Percentiles rank a stretch among this genome's conserved stretches.
These are phyloP conservation scores for Neonectria hederae DNA, from an alignment of 2,329 filamentous ascomycete species.

Conservation along the genomic window DNA sequence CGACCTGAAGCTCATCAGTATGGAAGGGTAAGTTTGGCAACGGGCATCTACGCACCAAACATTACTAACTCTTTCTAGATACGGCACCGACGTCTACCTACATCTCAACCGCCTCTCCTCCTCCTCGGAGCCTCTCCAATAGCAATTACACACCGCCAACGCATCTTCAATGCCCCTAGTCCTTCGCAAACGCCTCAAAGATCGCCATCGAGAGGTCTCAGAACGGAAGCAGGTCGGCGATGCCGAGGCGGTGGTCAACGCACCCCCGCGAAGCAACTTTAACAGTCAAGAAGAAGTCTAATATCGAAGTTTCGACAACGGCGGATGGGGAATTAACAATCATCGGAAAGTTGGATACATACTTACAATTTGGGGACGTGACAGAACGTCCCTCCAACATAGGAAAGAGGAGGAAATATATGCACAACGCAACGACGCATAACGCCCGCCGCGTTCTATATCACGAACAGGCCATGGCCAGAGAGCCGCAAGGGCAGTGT, in stretches of 20 bases:
- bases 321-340: not conserved
- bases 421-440: conserved; percentile 6
- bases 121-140: conserved; percentile 96
- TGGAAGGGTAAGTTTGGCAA: conserved; percentile 84
- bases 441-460: conserved; percentile 15
- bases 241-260: conserved; percentile 78
- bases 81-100: conserved; percentile 98
- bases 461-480: not conserved
- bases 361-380: not conserved
- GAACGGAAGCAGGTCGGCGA: conserved; percentile 93
- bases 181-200: conserved; percentile 73
- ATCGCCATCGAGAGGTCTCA: conserved; percentile 72
- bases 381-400: not conserved
- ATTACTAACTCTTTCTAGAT: conserved; percentile 63
- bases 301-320: conserved; percentile 31
- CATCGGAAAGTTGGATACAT: not conserved
- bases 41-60: conserved; percentile 6
- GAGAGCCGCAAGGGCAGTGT: conserved; percentile 6
- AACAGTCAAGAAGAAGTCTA: conserved; percentile 43
- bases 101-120: conserved; percentile 96
- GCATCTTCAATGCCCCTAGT: conserved; percentile 47
- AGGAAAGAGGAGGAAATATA: not conserved
- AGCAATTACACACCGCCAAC: conserved; percentile 71
- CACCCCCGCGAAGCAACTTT: conserved; percentile 49
- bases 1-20: conserved; percentile 96